Base-by-base conservation (phyloP, 1,139 yeast species). In the Protomyces macrosporus region DNA sequence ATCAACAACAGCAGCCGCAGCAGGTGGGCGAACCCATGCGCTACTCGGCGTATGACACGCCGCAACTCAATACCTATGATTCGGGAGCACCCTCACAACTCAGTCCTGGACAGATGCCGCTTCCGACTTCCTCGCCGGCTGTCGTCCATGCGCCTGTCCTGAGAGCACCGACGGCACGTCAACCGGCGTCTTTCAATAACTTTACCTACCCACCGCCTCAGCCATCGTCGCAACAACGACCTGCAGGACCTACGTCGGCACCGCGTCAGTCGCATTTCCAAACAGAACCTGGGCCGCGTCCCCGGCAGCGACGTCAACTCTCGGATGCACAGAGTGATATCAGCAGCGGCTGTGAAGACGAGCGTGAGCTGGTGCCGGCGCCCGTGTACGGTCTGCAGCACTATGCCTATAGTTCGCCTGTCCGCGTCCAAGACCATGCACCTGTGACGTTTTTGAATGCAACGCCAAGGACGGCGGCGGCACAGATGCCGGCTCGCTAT, bases 181-280 rank as follows among this genome's bases (percentile, higher is more conserved):
- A 52, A 23, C 62, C 53, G 36, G 62, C 62, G 32, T 55, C 53
- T 40, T 58, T 58, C 56, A 58, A 58, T 34, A 55, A 58, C 56
- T 58, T 51, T 52, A 23, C 39, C 34, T 58, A 58, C 23, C 62
- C 62, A 10, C 55, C 56, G 3, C 45, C 48, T 42, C 12, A 4
- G 5, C 48, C n/a, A 9, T 30, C n/a, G 30, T 6, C 10, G 23
- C 48, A 12, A 16, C 48, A 42, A 16, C 48, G 16, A 6, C 48
- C n/a, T 2, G 14, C 12, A 9, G 48, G 48, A 1, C 48, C 48
- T 9, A 42, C 48, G 32, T 42, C 48, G 23, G 48, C 48, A 30
- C 48, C 48, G 9, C 23, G 48, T 9, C 48, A 42, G 23, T 10
- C 23, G 7, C 32, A 23, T 42, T 23, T 23, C 32, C 30, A 6